A percentile compares a stretch with the other conserved stretches of the same genome.
Conservation (phyloP, 1,139 yeast genomes). For the Debaryomyces robertsiae region DNA sequence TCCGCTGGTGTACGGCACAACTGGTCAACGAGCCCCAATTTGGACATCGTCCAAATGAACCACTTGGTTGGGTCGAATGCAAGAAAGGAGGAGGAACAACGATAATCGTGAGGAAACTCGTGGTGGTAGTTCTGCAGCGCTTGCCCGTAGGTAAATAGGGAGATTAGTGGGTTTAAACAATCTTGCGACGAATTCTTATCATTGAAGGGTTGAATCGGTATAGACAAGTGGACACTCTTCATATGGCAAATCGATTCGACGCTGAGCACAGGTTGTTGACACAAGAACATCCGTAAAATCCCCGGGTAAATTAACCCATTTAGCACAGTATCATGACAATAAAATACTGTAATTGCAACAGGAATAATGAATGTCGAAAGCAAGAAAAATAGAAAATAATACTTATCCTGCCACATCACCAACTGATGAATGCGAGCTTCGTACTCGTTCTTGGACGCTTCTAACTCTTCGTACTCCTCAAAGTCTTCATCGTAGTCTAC, state of each 20-base stretch:
- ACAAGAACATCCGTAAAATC: constrained; percentile 53
- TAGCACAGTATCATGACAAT: constrained; percentile 43
- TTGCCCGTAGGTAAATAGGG: constrained; percentile 66
- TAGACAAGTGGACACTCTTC: constrained; percentile 41
- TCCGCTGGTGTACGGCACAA: constrained; percentile 46
- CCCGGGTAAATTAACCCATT: constrained; percentile 69
- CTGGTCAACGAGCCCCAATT: constrained; percentile 43
- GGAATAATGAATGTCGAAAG: constrained; percentile 56
- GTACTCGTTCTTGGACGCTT: constrained; percentile 20
- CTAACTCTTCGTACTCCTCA: constrained; percentile 31
- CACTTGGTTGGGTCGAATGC: constrained; percentile 72
- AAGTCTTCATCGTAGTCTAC: constrained; percentile 27
- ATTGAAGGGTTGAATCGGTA: constrained; percentile 61
- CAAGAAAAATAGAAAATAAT: constrained; percentile 47
- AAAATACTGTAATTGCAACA: constrained; percentile 39
- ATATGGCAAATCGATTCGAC: constrained; percentile 65
- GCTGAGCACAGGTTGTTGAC: constrained; percentile 60
- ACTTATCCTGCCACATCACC: constrained; percentile 59
- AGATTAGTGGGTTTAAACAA: constrained; percentile 52
- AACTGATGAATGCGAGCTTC: constrained; percentile 26
- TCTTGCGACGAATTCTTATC: constrained; percentile 58
- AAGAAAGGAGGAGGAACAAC: constrained; percentile 49
- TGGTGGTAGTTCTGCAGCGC: constrained; percentile 69
- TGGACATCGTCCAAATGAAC: constrained; percentile 46
- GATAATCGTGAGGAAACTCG: constrained; percentile 71